These are phyloP conservation scores for Aspergillus sp. DNA, from an alignment of 2,329 filamentous ascomycete species.

Conservation along the genomic window DNA sequence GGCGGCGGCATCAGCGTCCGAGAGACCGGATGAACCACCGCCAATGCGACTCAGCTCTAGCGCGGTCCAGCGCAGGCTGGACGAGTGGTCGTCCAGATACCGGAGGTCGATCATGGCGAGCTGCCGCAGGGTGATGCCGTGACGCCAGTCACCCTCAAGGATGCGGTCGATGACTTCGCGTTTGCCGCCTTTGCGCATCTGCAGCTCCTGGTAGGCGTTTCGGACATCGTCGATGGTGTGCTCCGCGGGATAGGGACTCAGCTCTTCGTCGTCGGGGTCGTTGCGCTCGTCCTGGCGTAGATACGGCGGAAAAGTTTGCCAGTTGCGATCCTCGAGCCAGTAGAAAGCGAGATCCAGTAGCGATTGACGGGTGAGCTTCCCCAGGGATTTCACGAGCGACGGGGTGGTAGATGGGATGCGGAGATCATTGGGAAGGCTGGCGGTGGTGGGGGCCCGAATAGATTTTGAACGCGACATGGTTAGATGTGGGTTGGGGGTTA, in stretches of 20 bases:
- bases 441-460: constrained; percentile 62
- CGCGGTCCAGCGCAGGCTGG: constrained; percentile 53
- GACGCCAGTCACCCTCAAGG: constrained; percentile 56
- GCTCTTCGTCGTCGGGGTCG: constrained; percentile 55
- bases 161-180: constrained; percentile 56
- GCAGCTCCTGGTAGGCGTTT: constrained; percentile 61
- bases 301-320: constrained; percentile 59
- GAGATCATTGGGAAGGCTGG: constrained; percentile 68
- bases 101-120: constrained; percentile 55
- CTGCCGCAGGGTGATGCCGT: constrained; percentile 54
- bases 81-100: constrained; percentile 53
- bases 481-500: neutral
- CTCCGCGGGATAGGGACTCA: constrained; percentile 68
- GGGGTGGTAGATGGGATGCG: constrained; percentile 65
- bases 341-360: constrained; percentile 69
- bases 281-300: constrained; percentile 51
- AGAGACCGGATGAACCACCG: constrained; percentile 8
- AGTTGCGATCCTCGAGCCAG: constrained; percentile 71
- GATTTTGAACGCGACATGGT: constrained; percentile 30
- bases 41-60: constrained; percentile 42
- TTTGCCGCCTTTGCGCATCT: constrained; percentile 52
- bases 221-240: constrained; percentile 64
- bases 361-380: constrained; percentile 67
- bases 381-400: constrained; percentile 64
- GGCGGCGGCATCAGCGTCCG: constrained; percentile 31